Conservation (phyloP, 2,329 filamentous ascomycete genomes). For the Thelonectria rubi region DNA sequence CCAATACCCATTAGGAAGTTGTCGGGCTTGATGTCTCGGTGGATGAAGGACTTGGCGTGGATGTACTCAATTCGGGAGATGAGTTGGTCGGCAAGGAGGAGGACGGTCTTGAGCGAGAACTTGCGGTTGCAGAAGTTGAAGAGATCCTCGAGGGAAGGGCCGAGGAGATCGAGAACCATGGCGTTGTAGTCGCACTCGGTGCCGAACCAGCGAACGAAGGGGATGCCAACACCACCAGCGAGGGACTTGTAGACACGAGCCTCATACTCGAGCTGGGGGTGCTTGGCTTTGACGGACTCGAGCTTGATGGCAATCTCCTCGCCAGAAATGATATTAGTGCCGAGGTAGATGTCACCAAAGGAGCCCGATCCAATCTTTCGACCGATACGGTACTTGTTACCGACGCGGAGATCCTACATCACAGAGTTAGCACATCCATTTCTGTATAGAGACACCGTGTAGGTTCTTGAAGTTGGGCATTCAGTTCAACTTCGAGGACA, state of each 20-base stretch:
- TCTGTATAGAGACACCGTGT: background rate
- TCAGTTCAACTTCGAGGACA: background rate
- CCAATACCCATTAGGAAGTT: conserved; percentile 99
- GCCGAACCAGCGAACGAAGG: conserved; percentile 99
- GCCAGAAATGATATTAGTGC: conserved; percentile 99
- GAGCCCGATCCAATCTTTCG: conserved; percentile 98
- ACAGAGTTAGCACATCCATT: conserved; percentile 28
- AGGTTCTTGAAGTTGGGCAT: background rate
- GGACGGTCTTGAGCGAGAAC: conserved; percentile 97
- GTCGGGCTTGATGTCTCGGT: conserved; percentile 99
- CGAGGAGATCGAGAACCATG: conserved; percentile 97
- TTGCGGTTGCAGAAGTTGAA: conserved; percentile 99
- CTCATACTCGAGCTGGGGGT: conserved; percentile 98
- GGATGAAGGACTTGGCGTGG: conserved; percentile 99
- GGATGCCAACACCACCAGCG: conserved; percentile 95
- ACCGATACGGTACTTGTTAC: conserved; percentile 99
- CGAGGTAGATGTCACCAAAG: conserved; percentile 98
- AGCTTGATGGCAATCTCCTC: conserved; percentile 99
- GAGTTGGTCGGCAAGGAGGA: conserved; percentile 95
- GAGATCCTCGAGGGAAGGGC: conserved; percentile 93
- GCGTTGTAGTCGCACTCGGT: conserved; percentile 99
- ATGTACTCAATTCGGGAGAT: conserved; percentile 99
- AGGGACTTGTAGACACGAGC: conserved; percentile 91
- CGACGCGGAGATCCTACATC: conserved; percentile 91
- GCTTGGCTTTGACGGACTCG: conserved; percentile 99